These are phyloP conservation scores for Rhynchosporium agropyri DNA, from an alignment of 2,329 filamentous ascomycete genomes.

Conservation along the genomic window DNA sequence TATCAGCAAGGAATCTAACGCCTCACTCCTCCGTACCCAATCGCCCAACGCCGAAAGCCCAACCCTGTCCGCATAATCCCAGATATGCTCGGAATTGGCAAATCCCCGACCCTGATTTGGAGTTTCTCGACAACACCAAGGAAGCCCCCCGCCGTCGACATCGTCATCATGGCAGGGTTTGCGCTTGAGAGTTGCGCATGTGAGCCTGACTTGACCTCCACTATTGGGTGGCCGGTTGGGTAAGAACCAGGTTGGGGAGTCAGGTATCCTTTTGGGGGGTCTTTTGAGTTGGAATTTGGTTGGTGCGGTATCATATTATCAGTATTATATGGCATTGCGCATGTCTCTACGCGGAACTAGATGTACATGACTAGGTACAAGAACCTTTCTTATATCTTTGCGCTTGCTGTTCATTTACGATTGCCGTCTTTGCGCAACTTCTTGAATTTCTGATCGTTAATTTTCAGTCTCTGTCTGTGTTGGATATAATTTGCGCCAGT, in stretches of 20 bases:
- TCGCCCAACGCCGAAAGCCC: background rate
- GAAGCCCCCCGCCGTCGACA: conserved; percentile 10
- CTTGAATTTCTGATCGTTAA: background rate
- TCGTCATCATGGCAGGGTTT: conserved; percentile 9
- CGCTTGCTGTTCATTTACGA: background rate
- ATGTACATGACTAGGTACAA: too few species aligned
- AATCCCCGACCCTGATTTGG: conserved; percentile 12
- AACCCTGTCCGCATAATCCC: background rate
- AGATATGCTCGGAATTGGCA: background rate
- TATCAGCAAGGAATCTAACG: too few species aligned
- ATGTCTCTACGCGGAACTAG: background rate
- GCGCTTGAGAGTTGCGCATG: background rate
- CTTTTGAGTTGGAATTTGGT: background rate
- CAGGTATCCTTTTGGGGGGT: too few species aligned
- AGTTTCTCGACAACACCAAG: conserved; percentile 4
- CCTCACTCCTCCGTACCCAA: background rate
- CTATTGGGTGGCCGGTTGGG: background rate
- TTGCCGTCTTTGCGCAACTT: background rate
- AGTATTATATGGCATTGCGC: background rate
- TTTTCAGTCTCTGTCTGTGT: background rate
- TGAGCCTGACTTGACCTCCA: conserved; percentile 3
- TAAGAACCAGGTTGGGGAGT: background rate
- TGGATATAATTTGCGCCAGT: conserved; percentile 8
- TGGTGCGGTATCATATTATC: background rate
- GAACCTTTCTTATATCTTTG: background rate